phyloP scores from a whole-genome alignment of 345 rosid species.

The Camelina laxa region DNA sequence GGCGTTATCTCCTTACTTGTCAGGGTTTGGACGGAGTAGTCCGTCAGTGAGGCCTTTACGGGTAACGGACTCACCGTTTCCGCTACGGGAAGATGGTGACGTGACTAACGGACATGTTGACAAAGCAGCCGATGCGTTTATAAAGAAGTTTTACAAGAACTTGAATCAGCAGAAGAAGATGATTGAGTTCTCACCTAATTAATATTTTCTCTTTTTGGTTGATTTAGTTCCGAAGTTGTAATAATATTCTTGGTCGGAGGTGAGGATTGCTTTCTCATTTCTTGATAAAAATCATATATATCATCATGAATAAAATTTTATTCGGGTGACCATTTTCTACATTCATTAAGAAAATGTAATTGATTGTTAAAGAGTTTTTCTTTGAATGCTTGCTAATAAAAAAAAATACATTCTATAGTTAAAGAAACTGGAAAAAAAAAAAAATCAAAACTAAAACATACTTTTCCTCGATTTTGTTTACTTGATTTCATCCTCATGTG shows the following conservation, averaged over 20 bases:
- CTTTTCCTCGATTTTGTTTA: too few species aligned
- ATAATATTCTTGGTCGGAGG: slow-evolving; percentile 27
- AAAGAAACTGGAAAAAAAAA: too few species aligned
- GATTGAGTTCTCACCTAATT: slow-evolving; percentile 37
- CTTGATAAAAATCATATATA: slow-evolving; percentile 25
- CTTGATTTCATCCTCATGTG: too few species aligned
- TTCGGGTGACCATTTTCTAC: not conserved
- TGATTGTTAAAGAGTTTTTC: not conserved
- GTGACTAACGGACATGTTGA: slow-evolving; percentile 63
- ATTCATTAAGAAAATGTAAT: not conserved
- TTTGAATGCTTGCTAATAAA: too few species aligned
- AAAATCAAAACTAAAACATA: too few species aligned
- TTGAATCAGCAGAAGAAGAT: slow-evolving; percentile 59
- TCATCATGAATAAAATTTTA: slow-evolving; percentile 29
- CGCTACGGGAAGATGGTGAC: slow-evolving; percentile 57
- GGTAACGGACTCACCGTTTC: slow-evolving; percentile 95
- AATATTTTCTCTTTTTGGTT: slow-evolving; percentile 10
- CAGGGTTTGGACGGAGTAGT: slow-evolving; percentile 69
- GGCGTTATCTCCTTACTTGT: slow-evolving; percentile 73
- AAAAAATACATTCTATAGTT: too few species aligned
- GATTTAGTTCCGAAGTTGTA: slow-evolving; percentile 29
- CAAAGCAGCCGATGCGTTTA: slow-evolving; percentile 83
- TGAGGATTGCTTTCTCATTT: slow-evolving; percentile 36
- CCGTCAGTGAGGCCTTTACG: slow-evolving; percentile 74
- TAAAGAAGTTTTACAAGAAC: slow-evolving; percentile 69